Base-by-base conservation (phyloP, 306 rosid species). In the Cicer chorassanicum region DNA sequence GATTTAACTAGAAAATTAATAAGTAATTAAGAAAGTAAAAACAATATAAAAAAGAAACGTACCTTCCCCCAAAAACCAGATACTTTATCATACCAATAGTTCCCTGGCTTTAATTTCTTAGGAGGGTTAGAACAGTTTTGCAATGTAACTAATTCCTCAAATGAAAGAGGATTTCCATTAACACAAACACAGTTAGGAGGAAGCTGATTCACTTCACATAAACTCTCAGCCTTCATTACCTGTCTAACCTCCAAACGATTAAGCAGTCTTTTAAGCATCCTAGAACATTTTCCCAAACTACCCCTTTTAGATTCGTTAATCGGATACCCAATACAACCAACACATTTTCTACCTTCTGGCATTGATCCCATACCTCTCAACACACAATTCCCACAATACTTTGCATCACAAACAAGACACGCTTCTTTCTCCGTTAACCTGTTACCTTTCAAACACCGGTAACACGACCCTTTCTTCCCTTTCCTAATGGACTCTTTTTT, bases 1-100 rank as follows among this genome's bases (percentile, higher is more conserved):
- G 36, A 4, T 29, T 29, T 4, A 29, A 29, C 4, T 29, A 29
- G 36, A 29, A 29, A 29, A 29, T 29, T 29, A 29, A 29, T 29
- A 29, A 29, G 36, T 29, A 29, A 29, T 4, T 29, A 29, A 29
- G 36, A 29, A 29, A 29, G 4, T 6, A 14, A 74, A 63, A 60
- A 45, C 12, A 46, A 19, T 10, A 65, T 29, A 11, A 9, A 1
- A 16, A 5, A 24, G 14, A 65, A 12, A 46, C n/a, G 14, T 76
- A 95, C 99, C 99, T 95, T 92, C 84, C 99, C 99, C 99, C 99
- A 95, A 71, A 95, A 88, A 67, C 99, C 99, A 85, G 99, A 95
- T 38, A 92, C 99, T 82, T 89, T 95, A 83, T 95, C 99, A 76
- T 95, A 95, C 98, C 99, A 95, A 85, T 92, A 95, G 78, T 86